These are phyloP conservation scores for Monilinia polystroma DNA, from an alignment of 2,329 filamentous ascomycete genomes.

Conservation along the genomic window DNA sequence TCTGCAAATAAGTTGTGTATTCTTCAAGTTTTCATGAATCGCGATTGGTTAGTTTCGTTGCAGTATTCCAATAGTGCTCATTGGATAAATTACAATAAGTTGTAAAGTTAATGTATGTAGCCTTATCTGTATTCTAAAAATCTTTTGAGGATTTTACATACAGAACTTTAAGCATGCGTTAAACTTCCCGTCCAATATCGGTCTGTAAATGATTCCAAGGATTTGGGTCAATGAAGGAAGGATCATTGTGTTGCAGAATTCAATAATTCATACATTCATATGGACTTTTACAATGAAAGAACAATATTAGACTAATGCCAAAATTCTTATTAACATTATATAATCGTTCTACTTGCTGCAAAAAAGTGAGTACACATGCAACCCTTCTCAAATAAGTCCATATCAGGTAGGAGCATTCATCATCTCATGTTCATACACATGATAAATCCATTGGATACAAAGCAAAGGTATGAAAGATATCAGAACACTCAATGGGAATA, in stretches of 20 bases:
- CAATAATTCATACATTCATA: not conserved
- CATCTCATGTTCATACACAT: not conserved
- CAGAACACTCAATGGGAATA: not conserved
- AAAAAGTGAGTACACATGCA: not conserved
- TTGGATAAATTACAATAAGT: not conserved
- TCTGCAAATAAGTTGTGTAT: not conserved
- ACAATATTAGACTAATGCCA: not conserved
- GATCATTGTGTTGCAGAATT: not conserved
- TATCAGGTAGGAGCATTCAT: not conserved
- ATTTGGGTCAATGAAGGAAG: not conserved
- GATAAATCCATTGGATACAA: not conserved
- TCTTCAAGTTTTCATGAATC: not conserved
- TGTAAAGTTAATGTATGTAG: not conserved
- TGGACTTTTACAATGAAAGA: not conserved
- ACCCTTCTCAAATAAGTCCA: not conserved
- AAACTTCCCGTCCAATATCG: not conserved
- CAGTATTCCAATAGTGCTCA: not conserved
- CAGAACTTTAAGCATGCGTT: not conserved
- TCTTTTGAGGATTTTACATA: not conserved
- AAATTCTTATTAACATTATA: not conserved
- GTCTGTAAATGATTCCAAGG: not conserved
- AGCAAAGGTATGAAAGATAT: not conserved
- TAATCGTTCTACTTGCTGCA: no score
- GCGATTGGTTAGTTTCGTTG: not conserved
- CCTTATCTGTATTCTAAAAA: not conserved